Base-by-base conservation (phyloP, 768 basidiomycete species). In the Cystobasidium ongulense region DNA sequence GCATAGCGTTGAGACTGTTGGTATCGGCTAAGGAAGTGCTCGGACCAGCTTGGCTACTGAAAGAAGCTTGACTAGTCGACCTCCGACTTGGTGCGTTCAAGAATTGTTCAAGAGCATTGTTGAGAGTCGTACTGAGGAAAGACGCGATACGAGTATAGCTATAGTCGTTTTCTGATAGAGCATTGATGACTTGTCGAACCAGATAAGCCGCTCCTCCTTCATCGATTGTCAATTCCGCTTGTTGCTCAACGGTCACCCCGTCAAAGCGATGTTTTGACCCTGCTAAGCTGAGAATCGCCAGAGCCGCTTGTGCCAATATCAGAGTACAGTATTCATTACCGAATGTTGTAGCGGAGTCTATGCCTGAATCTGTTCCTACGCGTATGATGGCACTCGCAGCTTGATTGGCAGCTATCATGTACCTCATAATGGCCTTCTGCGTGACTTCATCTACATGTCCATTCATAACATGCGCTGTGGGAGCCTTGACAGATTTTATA, bases 251-350 rank as follows among this genome's bases (percentile, higher is more conserved):
- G 4, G 17, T 59, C 11, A 23, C 25, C 5, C 21, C 13, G 25
- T 59, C 57, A 15, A 59, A 59, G 57, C 57, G 57, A 29, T 59
- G 57, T 31, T 59, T 59, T 21, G 57, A 59, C 5, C 57, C 57
- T 31, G 57, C 11, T 21, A 59, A 59, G 23, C 57, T 59, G 29
- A 59, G 33, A 29, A 59, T 59, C 25, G 57, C 57, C 11, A 59
- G 57, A 27, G 57, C 57, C 5, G 57, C 57, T 59, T 59, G 57
- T 15, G 57, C 57, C 27, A 59, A 10, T 59, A 59, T 59, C 25
- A 59, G 57, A 27, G 57, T 59, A 21, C 57, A 59, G 21, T 59
- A 59, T 29, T 59, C 57, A 23, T 59, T 59, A 23, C 57, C 57
- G 21, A 59, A 59, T 13, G 57, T 59, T 29, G 57, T 59, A 21